phyloP scores from a whole-genome alignment of 805 yeast genomes.

The Yarrowia deformans region DNA sequence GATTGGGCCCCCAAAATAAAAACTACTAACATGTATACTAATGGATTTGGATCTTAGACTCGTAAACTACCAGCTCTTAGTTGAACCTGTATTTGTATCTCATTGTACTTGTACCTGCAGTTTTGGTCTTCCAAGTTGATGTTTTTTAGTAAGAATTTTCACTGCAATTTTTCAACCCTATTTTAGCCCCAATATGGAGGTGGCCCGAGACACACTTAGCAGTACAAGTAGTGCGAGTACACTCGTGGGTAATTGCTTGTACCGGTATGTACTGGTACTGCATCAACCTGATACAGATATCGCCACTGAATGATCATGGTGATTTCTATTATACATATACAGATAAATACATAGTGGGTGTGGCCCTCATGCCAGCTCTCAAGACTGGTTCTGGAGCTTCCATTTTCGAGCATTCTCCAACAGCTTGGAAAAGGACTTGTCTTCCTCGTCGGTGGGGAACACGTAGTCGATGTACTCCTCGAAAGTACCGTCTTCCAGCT shows the following conservation, averaged over 20 bases:
- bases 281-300: no score
- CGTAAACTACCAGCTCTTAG: not conserved
- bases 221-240: no score
- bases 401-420: conserved; percentile 60
- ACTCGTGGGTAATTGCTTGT: no score
- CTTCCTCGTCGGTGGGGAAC: conserved; percentile 67
- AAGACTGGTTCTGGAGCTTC: conserved; percentile 49
- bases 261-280: no score
- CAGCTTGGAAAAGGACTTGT: conserved; percentile 49
- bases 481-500: conserved; percentile 55
- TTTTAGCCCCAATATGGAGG: no score
- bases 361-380: not conserved
- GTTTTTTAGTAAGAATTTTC: not conserved
- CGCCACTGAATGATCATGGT: no score
- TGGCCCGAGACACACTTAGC: no score
- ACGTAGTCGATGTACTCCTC: conserved; percentile 66
- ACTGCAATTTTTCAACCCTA: conserved; percentile 14
- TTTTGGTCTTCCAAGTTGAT: no score
- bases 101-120: no score
- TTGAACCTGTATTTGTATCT: not conserved
- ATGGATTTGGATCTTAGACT: conserved; percentile 39
- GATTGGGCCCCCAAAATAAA: conserved; percentile 39
- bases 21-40: conserved; percentile 39
- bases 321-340: conserved; percentile 20
- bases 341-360: conserved; percentile 22